Conservation (phyloP, 1,284 basidiomycete genomes). For the Malassezia pachydermatis region DNA sequence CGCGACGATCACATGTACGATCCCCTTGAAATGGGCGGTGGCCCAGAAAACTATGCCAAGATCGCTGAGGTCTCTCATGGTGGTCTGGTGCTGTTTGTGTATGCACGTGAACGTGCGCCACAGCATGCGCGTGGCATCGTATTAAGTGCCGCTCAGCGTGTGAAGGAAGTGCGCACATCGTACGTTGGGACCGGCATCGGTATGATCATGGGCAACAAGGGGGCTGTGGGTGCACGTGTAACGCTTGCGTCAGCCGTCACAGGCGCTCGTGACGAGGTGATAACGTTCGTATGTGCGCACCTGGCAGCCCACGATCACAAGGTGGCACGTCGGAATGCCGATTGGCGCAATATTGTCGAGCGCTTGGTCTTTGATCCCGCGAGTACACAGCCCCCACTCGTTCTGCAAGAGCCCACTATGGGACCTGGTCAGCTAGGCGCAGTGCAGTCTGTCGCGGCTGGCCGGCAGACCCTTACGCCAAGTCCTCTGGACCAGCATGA, state of each 20-base stretch:
- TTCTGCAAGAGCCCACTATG: constrained; percentile 16
- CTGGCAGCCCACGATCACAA: constrained; percentile 71
- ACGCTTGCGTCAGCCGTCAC: constrained; percentile 56
- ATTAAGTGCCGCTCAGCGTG: constrained; percentile 50
- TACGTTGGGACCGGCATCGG: constrained; percentile 45
- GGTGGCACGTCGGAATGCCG: constrained; percentile 61
- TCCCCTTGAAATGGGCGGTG: constrained; percentile 33
- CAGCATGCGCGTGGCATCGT: constrained; percentile 7
- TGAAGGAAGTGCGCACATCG: constrained; percentile 39
- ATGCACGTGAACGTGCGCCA: constrained; percentile 58
- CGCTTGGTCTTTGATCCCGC: constrained; percentile 61
- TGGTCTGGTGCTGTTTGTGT: constrained; percentile 55
- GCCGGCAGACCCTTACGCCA: constrained; percentile 51
- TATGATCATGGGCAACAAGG: constrained; percentile 78
- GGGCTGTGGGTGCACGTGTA: constrained; percentile 78
- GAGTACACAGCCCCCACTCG: constrained; percentile 22
- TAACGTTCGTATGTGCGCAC: constrained; percentile 83
- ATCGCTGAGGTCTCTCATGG: constrained; percentile 33
- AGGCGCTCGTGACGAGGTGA: constrained; percentile 27
- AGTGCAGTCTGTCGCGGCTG: constrained; percentile 4
- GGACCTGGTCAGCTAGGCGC: background rate
- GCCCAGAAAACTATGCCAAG: constrained; percentile 39
- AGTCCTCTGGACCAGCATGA: constrained; percentile 29
- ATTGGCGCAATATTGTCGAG: constrained; percentile 69
- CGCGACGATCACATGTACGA: constrained; percentile 37